phyloP scores from a whole-genome alignment of 140 eudicot genomes.

The Stevia rebaudiana region DNA sequence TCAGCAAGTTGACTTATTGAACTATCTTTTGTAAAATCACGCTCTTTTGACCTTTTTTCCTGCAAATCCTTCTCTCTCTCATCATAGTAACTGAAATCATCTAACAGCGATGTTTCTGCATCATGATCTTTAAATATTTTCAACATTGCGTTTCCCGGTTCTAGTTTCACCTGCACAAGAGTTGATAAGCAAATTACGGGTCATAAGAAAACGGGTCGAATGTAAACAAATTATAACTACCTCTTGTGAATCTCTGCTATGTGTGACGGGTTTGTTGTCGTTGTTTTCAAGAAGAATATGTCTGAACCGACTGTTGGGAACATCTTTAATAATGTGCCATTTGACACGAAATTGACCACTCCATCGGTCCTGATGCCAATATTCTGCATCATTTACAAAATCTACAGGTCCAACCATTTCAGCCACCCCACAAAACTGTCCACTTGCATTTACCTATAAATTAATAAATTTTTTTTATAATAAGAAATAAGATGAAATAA shows the following conservation, averaged over 20 bases:
- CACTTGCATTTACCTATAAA: conserved; percentile 89
- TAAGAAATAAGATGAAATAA: no score
- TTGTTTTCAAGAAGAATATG: conserved; percentile 90
- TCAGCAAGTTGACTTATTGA: conserved; percentile 59
- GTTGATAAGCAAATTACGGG: not conserved
- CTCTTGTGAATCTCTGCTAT: conserved; percentile 99
- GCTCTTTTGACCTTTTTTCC: conserved; percentile 75
- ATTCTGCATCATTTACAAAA: conserved; percentile 79
- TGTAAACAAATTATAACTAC: conserved; percentile 25
- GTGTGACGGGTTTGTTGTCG: conserved; percentile 95
- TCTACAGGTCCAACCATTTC: conserved; percentile 97
- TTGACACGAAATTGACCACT: conserved; percentile 87
- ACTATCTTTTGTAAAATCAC: conserved; percentile 43
- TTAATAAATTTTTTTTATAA: no score
- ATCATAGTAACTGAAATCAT: conserved; percentile 76
- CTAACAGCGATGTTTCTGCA: conserved; percentile 62
- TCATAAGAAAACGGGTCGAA: not conserved
- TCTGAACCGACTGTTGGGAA: conserved; percentile 87
- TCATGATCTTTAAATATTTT: conserved; percentile 80
- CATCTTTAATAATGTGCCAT: conserved; percentile 89
- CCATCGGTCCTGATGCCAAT: conserved; percentile 99
- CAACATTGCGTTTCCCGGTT: conserved; percentile 74
- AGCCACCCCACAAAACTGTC: conserved; percentile 95
- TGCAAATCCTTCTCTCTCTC: conserved; percentile 76
- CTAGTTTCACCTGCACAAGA: conserved; percentile 67